Percentiles rank a stretch among this genome's conserved stretches.
Evolutionary conservation across 2,329 filamentous ascomycete species (phyloP).

Genomic region (Byssoonygena ceratinophila): DNA sequence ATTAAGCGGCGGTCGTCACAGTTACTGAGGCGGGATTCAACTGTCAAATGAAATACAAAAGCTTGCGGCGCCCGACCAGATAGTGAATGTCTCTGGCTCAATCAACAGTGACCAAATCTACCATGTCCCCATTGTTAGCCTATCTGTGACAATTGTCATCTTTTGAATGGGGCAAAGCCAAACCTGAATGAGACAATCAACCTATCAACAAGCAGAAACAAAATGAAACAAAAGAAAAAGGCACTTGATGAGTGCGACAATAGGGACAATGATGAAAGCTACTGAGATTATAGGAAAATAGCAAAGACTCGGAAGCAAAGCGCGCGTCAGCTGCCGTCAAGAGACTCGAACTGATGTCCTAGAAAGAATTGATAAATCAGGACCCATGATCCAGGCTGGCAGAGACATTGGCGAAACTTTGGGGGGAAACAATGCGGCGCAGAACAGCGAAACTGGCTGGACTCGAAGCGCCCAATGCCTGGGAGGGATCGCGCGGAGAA

Average conservation of each 20-base stretch:
- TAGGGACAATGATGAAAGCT: not conserved
- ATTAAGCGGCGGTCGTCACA: not conserved
- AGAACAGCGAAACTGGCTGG: not conserved
- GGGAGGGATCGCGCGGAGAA: not conserved
- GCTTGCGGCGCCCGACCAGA: not conserved
- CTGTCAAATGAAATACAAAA: not conserved
- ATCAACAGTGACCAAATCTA: not conserved
- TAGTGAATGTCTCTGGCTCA: not conserved
- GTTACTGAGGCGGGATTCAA: not conserved
- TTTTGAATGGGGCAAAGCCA: not conserved
- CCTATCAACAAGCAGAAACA: not conserved
- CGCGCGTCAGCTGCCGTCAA: constrained; percentile 7
- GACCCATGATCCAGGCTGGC: not conserved
- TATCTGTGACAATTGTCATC: not conserved
- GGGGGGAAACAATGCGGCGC: not conserved
- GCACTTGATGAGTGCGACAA: constrained; percentile 4
- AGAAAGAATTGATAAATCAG: not conserved
- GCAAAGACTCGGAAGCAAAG: constrained; percentile 7
- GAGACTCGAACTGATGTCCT: not conserved
- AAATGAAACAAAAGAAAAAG: constrained; percentile 4
- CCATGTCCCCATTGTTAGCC: constrained; percentile 3
- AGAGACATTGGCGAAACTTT: not conserved
- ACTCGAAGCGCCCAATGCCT: constrained; percentile 1
- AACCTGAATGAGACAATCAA: constrained; percentile 5
- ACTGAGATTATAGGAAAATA: not conserved